A percentile compares a stretch with the other conserved stretches of the same genome.
phyloP scores from a whole-genome alignment of 495 filamentous ascomycete species.

The Neurospora sp. region DNA sequence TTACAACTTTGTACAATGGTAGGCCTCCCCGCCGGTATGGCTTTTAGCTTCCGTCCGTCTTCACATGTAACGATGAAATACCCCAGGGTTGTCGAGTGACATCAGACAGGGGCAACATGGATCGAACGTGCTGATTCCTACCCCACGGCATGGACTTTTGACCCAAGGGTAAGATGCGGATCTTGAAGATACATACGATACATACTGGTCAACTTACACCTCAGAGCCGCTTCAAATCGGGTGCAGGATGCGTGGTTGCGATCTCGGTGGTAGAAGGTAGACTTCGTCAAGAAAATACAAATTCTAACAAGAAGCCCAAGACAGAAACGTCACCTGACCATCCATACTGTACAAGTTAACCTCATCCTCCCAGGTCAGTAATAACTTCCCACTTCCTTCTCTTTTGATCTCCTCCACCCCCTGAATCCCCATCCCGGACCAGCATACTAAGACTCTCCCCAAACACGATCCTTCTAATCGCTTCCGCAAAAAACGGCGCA shows the following conservation, averaged over 20 bases:
- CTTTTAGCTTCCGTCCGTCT: background rate
- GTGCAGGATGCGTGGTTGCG: background rate
- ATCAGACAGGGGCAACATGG: background rate
- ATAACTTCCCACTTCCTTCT: background rate
- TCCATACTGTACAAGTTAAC: background rate
- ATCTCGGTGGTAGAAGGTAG: background rate
- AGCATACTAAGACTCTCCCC: slow-evolving; percentile 96
- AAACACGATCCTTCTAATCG: slow-evolving; percentile 92
- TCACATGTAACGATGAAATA: background rate
- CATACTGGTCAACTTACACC: background rate
- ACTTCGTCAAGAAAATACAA: background rate
- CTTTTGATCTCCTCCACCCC: background rate
- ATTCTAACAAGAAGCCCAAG: background rate
- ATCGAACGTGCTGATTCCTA: background rate
- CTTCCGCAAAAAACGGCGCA: slow-evolving; percentile 89
- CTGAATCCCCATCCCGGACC: slow-evolving; percentile 35
- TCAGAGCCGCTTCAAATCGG: background rate
- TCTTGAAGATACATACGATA: background rate
- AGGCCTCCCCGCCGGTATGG: background rate
- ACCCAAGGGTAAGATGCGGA: background rate
- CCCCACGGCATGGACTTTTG: background rate
- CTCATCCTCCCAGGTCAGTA: background rate
- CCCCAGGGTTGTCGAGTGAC: background rate
- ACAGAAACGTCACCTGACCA: background rate
- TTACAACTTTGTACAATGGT: background rate